Conservation (phyloP, 2,329 filamentous ascomycete genomes). For the Alternaria dauci region DNA sequence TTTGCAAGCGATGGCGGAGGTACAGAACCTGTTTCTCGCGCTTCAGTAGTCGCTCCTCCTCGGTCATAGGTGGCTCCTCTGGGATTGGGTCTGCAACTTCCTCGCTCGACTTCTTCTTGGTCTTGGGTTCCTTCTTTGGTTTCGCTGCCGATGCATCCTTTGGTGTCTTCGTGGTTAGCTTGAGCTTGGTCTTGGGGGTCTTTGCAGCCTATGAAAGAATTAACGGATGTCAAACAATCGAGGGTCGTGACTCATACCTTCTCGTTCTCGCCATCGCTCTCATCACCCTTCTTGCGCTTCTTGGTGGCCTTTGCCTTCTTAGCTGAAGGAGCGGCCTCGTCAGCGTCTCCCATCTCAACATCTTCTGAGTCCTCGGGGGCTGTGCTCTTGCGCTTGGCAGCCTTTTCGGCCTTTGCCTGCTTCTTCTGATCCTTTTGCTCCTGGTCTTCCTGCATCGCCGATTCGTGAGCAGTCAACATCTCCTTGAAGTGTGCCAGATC, state of each 20-base stretch:
- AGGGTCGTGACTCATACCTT: slow-evolving; percentile 55
- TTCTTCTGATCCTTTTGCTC: slow-evolving; percentile 71
- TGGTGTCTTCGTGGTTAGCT: slow-evolving; percentile 55
- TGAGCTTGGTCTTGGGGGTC: slow-evolving; percentile 61
- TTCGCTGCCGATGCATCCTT: slow-evolving; percentile 55
- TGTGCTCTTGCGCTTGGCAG: slow-evolving; percentile 55
- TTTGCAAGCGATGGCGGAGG: slow-evolving; percentile 92
- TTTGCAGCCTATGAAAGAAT: slow-evolving; percentile 55
- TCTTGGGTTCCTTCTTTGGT: slow-evolving; percentile 68
- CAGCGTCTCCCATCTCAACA: slow-evolving; percentile 52
- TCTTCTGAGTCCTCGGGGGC: slow-evolving; percentile 46
- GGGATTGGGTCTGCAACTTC: slow-evolving; percentile 66
- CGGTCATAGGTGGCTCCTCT: slow-evolving; percentile 63
- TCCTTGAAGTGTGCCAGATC: slow-evolving; percentile 84
- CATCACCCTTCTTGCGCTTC: slow-evolving; percentile 82
- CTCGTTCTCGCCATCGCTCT: slow-evolving; percentile 73
- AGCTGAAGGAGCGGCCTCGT: slow-evolving; percentile 47
- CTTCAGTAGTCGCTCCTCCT: slow-evolving; percentile 64
- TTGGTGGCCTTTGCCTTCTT: slow-evolving; percentile 50
- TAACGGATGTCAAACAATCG: slow-evolving; percentile 24
- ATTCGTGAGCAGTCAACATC: slow-evolving; percentile 69
- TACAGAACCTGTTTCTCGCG: slow-evolving; percentile 80
- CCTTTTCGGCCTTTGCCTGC: slow-evolving; percentile 67
- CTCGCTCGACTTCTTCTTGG: slow-evolving; percentile 58
- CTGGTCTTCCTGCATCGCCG: slow-evolving; percentile 63